Percentiles rank a stretch among this genome's conserved stretches.
Conservation (phyloP, 1,284 basidiomycete species). For the Cutaneotrichosporon cyanovorans region DNA sequence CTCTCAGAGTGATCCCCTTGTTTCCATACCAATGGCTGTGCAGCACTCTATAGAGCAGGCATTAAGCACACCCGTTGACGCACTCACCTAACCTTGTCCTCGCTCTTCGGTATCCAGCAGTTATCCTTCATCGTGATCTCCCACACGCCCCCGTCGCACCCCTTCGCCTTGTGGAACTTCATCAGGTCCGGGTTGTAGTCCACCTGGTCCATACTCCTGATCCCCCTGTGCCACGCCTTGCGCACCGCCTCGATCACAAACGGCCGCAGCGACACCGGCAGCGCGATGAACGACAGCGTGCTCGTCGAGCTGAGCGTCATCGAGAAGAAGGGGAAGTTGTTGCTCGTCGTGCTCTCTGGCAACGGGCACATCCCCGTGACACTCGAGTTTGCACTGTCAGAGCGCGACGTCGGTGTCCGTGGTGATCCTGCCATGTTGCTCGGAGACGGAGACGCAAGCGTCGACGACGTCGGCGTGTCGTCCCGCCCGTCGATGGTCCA, state of each 20-base stretch:
- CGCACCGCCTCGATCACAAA: conserved; percentile 30
- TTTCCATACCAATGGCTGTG: no score
- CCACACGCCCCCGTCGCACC: conserved; percentile 43
- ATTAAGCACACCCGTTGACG: neutral
- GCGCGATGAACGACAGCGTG: conserved; percentile 38
- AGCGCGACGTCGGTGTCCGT: no score
- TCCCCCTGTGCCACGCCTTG: conserved; percentile 33
- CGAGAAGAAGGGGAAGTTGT: conserved; percentile 36
- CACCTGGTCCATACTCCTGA: conserved; percentile 26
- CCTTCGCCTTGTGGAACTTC: conserved; percentile 34
- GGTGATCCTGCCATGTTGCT: no score
- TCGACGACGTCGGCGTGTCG: no score
- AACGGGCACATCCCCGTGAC: conserved; percentile 27
- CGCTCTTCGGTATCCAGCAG: conserved; percentile 34
- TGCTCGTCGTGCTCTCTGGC: conserved; percentile 14
- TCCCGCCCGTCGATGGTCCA: neutral
- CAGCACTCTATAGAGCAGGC: no score
- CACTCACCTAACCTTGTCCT: conserved; percentile 41
- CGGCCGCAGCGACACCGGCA: conserved; percentile 27
- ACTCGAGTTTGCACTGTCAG: neutral
- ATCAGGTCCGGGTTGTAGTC: conserved; percentile 38
- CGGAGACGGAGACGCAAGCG: no score
- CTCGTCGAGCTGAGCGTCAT: conserved; percentile 34
- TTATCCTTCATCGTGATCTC: conserved; percentile 35
- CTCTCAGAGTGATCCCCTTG: no score